Conservation (phyloP, 192 early-diverging fungal genomes). For the Chytriomyces hyalinus region DNA sequence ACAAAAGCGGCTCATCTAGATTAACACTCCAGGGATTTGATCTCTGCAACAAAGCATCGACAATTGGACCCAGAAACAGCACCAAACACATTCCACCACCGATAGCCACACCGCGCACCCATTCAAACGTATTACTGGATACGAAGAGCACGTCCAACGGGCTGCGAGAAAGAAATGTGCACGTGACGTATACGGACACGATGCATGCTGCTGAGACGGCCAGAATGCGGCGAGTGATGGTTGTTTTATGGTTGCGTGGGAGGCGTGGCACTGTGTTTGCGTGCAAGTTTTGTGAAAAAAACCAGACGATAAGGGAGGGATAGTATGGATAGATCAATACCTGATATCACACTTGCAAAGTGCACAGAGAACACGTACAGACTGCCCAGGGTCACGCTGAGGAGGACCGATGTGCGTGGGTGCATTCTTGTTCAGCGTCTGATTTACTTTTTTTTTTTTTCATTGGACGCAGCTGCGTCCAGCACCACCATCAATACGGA, state of each 20-base stretch:
- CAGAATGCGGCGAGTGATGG: background rate
- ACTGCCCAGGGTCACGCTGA: no score
- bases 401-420: no score
- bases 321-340: no score
- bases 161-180: background rate
- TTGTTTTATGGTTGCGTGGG: background rate
- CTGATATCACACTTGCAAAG: no score
- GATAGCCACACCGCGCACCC: background rate
- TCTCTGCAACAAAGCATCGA: background rate
- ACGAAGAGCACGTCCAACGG: background rate
- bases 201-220: background rate
- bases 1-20: background rate
- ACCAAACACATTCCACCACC: background rate
- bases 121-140: background rate
- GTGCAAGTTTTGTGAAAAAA: background rate
- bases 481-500: no score
- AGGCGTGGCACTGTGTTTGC: background rate
- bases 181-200: background rate
- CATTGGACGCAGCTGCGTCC: background rate
- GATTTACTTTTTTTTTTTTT: background rate
- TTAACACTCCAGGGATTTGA: background rate
- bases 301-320: background rate
- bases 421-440: no score
- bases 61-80: conserved; percentile 17
- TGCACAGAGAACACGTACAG: no score